Evolutionary conservation across 2,329 filamentous ascomycete genomes (phyloP), one percentile per base, ranked within the genome.

Genomic region (Xylaria hypoxylon): DNA sequence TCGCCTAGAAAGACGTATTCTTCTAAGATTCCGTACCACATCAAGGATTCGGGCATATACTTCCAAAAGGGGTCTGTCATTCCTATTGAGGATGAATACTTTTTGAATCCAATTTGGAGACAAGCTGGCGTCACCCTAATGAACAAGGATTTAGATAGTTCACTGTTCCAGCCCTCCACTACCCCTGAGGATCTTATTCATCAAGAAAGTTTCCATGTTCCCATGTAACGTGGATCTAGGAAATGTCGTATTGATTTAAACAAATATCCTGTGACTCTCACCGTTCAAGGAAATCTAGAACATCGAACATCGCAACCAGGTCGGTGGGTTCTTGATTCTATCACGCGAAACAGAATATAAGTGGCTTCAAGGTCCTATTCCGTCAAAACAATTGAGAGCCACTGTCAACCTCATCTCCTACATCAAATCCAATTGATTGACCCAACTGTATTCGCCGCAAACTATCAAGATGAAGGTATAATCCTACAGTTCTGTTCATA

Each of bases 101-200:
- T 40, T 28, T 58, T 11, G 10, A 56, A 50, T 58, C 24, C 31
- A 10, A 58, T 53, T 53, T 31, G 40, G 19, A 45, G 31, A 31
- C 19, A 59, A 19, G 56, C 40, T 67, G 45, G 65, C 51, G 61
- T 44, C 55, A 67, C 61, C 50, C 28, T 57, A 58, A 38, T 31
- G 1, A 50, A 58, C 65, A 65, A 62, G 65, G 65, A 62, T 68
- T 52, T 67, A 67, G 8, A 64, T 42, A 38, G 45, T 48, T 67
- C 42, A 11, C 35, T 35, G 64, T 64, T 67, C 64, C 56, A 67
- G 61, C 50, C 64, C 56, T 22, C 45, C 60, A 22, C 59, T 62
- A 63, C 64, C 64, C 64, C 64, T 66, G 64, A 63, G 59, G 52
- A 51, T 38, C 52, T 24, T 22, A 35, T 51, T 38, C 22, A 52